Evolutionary conservation across 2,329 filamentous ascomycete species (phyloP).

Genomic region (Periconia sp.): DNA sequence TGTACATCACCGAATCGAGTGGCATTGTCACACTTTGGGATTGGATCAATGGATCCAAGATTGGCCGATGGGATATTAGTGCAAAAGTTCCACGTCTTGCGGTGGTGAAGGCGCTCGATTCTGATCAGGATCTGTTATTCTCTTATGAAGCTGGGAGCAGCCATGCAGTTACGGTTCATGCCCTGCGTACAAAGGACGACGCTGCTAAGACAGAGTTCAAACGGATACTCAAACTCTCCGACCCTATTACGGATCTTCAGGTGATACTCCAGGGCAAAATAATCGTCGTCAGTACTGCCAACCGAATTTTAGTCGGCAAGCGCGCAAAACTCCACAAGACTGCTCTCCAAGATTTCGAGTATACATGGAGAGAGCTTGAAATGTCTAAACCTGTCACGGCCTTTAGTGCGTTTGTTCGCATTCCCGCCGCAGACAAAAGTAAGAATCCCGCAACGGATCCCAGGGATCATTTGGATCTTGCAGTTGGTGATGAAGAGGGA

Average conservation of each 20-base stretch:
- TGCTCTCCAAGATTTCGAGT: constrained; percentile 44
- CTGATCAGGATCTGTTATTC: constrained; percentile 40
- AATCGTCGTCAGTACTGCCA: constrained; percentile 58
- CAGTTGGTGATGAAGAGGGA: constrained; percentile 75
- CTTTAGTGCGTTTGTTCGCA: constrained; percentile 41
- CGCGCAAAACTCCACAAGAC: constrained; percentile 37
- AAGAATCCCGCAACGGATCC: constrained; percentile 35
- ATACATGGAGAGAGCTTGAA: constrained; percentile 57
- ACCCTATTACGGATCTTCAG: constrained; percentile 42
- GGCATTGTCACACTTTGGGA: constrained; percentile 60
- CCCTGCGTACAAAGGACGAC: constrained; percentile 32
- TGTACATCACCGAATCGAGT: constrained; percentile 56
- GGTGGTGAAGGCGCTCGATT: constrained; percentile 31
- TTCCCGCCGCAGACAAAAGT: constrained; percentile 56
- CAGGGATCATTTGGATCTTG: constrained; percentile 66
- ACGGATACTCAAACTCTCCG: constrained; percentile 41
- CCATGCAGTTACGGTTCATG: constrained; percentile 42
- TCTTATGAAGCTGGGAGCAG: constrained; percentile 43
- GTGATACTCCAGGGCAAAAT: constrained; percentile 59
- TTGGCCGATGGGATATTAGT: constrained; percentile 48
- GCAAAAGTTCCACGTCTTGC: constrained; percentile 38
- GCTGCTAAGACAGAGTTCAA: constrained; percentile 35
- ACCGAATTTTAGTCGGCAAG: constrained; percentile 64
- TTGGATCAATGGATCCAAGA: constrained; percentile 53
- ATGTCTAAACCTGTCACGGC: constrained; percentile 61